These are phyloP conservation scores for Glomus cerebriforme DNA, from an alignment of 192 early-diverging fungal species.

Conservation along the genomic window DNA sequence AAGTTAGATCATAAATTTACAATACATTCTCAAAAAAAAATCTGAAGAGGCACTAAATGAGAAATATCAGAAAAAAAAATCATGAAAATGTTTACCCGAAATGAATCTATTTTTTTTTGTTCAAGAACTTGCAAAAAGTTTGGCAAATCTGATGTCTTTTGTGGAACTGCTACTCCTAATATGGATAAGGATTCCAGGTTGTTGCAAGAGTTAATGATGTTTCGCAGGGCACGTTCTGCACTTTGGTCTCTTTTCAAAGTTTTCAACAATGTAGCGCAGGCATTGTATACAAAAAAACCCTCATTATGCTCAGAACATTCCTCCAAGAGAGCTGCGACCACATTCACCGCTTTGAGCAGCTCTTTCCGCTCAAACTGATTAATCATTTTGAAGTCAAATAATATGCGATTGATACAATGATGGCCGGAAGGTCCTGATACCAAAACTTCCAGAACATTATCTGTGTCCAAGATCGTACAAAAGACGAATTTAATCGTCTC, in stretches of 20 bases:
- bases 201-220: too few species aligned
- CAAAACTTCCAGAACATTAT: too few species aligned
- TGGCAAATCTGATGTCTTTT: too few species aligned
- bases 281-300: too few species aligned
- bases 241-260: too few species aligned
- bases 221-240: too few species aligned
- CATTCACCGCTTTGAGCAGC: not conserved
- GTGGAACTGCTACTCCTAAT: too few species aligned
- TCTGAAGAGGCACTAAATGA: too few species aligned
- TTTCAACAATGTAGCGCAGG: too few species aligned
- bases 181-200: not conserved
- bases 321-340: not conserved
- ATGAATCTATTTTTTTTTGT: not conserved
- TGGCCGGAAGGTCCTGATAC: too few species aligned
- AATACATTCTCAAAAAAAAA: not conserved
- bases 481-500: not conserved
- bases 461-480: not conserved
- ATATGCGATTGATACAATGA: too few species aligned
- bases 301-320: constrained; percentile 7
- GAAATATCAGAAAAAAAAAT: too few species aligned
- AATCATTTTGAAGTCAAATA: not conserved
- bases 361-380: not conserved
- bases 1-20: not conserved
- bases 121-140: not conserved
- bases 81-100: not conserved